Evolutionary conservation across 257 asterid genomes (phyloP).

Genomic region (Solanum gandarillasii): DNA sequence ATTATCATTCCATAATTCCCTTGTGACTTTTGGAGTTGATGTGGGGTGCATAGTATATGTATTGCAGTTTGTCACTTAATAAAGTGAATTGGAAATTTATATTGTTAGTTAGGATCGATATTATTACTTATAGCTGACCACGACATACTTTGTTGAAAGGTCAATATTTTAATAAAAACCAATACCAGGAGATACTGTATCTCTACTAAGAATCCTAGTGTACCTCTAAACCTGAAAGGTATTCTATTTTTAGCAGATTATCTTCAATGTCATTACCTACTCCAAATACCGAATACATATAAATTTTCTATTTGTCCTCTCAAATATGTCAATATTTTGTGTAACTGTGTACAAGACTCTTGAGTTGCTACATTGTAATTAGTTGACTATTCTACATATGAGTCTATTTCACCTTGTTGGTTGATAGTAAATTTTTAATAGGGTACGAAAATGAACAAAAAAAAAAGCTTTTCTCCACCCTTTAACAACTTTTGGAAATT

Average conservation of each 20-base stretch:
- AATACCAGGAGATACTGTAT: not conserved
- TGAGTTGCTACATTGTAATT: not conserved
- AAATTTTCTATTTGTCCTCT: not conserved
- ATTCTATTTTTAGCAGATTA: not conserved
- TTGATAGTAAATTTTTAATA: not conserved
- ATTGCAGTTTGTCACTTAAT: not conserved
- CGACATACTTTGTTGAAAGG: not conserved
- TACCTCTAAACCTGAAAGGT: not conserved
- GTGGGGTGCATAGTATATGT: not conserved
- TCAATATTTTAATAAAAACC: not conserved
- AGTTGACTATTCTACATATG: not conserved
- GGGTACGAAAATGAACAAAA: not conserved
- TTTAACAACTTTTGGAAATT: not conserved
- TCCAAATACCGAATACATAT: not conserved
- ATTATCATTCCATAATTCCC: not conserved
- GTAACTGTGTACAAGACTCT: not conserved
- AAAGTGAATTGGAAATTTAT: not conserved
- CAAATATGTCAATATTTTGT: not conserved
- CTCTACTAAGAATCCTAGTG: not conserved
- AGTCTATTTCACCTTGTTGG: not conserved
- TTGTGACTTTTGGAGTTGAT: not conserved
- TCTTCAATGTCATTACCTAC: not conserved
- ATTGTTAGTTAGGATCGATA: not conserved
- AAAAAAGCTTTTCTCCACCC: not conserved
- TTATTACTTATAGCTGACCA: not conserved